phyloP scores from a whole-genome alignment of 1,284 basidiomycete genomes.

The Omphalotus olearius region DNA sequence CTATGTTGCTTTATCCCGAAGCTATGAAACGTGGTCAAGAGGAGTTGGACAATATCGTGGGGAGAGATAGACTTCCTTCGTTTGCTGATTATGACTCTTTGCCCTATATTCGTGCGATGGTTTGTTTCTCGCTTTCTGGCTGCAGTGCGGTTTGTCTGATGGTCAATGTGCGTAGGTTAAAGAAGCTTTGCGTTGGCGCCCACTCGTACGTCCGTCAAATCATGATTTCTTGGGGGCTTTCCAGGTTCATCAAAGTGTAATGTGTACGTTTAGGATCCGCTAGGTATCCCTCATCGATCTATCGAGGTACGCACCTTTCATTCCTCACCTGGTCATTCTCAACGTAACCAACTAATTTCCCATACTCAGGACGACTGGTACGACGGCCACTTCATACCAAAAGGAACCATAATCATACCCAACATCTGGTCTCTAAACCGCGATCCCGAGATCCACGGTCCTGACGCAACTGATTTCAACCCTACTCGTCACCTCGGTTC shows the following conservation, averaged over 20 bases:
- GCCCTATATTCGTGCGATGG: no score
- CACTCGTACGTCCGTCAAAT: not conserved
- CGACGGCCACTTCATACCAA: constrained; percentile 9
- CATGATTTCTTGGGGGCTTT: no score
- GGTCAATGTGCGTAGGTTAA: not conserved
- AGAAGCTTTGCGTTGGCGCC: constrained; percentile 5
- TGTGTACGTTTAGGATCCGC: not conserved
- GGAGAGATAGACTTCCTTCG: not conserved
- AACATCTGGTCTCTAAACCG: constrained; percentile 11
- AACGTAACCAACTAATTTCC: not conserved
- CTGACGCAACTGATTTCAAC: constrained; percentile 1
- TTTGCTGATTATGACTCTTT: not conserved
- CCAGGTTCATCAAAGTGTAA: no score
- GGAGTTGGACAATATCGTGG: constrained; percentile 26
- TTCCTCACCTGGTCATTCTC: no score
- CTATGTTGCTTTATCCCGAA: constrained; percentile 36
- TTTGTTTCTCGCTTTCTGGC: no score
- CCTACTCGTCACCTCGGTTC: not conserved
- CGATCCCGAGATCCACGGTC: constrained; percentile 3
- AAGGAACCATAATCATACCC: not conserved
- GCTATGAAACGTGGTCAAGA: constrained; percentile 50
- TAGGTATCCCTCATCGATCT: constrained; percentile 3
- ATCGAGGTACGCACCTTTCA: constrained; percentile 3
- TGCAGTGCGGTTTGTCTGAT: no score
- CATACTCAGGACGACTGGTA: constrained; percentile 10